These are phyloP conservation scores for Globomyces pollinis-pini DNA, from an alignment of 192 early-diverging fungal genomes.

Conservation along the genomic window DNA sequence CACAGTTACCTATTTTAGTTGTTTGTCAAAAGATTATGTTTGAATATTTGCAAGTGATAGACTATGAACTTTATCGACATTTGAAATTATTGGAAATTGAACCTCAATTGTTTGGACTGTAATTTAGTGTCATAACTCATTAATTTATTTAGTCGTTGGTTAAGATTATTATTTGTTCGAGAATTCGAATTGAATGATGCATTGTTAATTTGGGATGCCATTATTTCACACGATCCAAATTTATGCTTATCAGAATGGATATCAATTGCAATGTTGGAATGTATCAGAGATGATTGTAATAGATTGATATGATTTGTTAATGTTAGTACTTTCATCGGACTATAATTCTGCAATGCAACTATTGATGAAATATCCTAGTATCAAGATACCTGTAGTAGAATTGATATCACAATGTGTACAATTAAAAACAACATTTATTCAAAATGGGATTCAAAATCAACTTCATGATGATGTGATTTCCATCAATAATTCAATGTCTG, in stretches of 20 bases:
- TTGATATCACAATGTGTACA: no score
- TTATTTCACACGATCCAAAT: constrained; percentile 74
- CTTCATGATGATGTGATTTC: background rate
- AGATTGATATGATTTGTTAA: background rate
- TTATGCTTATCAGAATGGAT: constrained; percentile 78
- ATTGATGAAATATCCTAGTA: constrained; percentile 32
- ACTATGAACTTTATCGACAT: constrained; percentile 64
- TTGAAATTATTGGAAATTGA: constrained; percentile 71
- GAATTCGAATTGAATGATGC: constrained; percentile 72
- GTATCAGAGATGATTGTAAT: constrained; percentile 23
- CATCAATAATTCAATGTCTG: background rate
- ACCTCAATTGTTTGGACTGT: constrained; percentile 81
- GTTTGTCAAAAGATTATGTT: constrained; percentile 65
- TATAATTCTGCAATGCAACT: constrained; percentile 24
- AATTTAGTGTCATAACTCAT: background rate
- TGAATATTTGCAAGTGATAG: constrained; percentile 60
- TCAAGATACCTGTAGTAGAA: background rate
- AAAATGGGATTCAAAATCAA: background rate
- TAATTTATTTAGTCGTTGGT: constrained; percentile 70
- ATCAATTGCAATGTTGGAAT: constrained; percentile 64
- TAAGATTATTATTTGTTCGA: constrained; percentile 82
- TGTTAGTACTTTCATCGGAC: constrained; percentile 28
- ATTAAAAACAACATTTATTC: no score
- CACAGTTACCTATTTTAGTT: constrained; percentile 56
- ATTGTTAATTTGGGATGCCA: constrained; percentile 79